Conservation (phyloP, 2,329 filamentous ascomycete species). For the Penicillium oxalicum region DNA sequence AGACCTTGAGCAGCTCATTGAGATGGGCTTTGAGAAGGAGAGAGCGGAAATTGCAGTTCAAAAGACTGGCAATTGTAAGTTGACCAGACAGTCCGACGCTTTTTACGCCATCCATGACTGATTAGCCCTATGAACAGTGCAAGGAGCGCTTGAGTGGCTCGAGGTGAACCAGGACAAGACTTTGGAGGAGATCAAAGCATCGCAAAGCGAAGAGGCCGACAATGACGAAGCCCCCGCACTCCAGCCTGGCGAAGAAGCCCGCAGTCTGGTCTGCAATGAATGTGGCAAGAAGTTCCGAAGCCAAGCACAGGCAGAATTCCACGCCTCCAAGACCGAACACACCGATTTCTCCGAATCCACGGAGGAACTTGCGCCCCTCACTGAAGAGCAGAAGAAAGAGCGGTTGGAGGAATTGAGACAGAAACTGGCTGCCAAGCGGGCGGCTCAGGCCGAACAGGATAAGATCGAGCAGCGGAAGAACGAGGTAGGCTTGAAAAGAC, state of each 20-base stretch:
- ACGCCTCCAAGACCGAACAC: constrained; percentile 87
- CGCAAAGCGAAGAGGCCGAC: constrained; percentile 48
- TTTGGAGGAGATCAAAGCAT: constrained; percentile 68
- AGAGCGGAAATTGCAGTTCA: constrained; percentile 78
- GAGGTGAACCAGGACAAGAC: constrained; percentile 85
- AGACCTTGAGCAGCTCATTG: constrained; percentile 56
- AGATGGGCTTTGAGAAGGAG: constrained; percentile 75
- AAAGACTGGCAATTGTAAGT: constrained; percentile 70
- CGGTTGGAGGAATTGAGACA: constrained; percentile 68
- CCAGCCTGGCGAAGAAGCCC: constrained; percentile 63
- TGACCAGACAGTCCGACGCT: not conserved
- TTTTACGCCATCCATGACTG: constrained; percentile 6
- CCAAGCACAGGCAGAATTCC: constrained; percentile 76
- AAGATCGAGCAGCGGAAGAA: constrained; percentile 80
- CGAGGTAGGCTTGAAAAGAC: constrained; percentile 51
- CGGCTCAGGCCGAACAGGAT: constrained; percentile 62
- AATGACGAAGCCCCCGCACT: constrained; percentile 59
- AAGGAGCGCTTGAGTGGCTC: constrained; percentile 89
- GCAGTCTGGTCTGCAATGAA: constrained; percentile 86
- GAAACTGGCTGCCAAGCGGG: constrained; percentile 66
- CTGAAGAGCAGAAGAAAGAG: constrained; percentile 83
- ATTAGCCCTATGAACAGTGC: constrained; percentile 49
- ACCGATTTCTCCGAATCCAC: constrained; percentile 88
- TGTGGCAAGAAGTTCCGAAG: constrained; percentile 87
- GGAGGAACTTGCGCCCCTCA: constrained; percentile 84